Evolutionary conservation across 2,329 filamentous ascomycete genomes (phyloP), one percentile per base, ranked within the genome.

Genomic region (Corniculantispora saksenae): DNA sequence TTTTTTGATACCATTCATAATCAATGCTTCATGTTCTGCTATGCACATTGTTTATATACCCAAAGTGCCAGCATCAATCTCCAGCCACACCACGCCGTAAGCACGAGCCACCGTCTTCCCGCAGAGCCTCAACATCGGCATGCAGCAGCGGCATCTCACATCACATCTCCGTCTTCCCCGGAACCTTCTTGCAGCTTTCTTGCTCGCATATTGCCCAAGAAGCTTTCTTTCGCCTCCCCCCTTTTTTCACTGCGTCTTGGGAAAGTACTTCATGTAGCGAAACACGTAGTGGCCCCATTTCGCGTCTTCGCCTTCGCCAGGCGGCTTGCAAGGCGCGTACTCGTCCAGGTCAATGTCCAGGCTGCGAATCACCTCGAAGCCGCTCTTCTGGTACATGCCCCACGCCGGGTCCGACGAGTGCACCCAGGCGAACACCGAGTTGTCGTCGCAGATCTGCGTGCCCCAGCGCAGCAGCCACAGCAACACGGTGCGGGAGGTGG

Each of bases 211-310:
- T 55, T 29, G 27, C 47, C 23, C 32, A 5, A 32, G 32, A 10
- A 32, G 6, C 5, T 32, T 32, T 21, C 21, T 27, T 27, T n/a
- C n/a, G n/a, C n/a, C n/a, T n/a, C n/a, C n/a, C n/a, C n/a, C n/a
- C 45, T 4, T 15, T 32, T 32, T 35, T 19, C 32, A 6, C 17
- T 9, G 10, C 54, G 60, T 54, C 48, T 54, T 59, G 10, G 65
- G 67, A 29, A 71, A 61, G 50, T 73, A 72, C 64, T 71, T 71
- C 73, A 78, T 75, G 63, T 76, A 78, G 21, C 72, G 69, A 64
- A 76, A 77, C 3, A 72, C 71, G 65, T 77, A 78, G 29, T 69
- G 67, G 2, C 74, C 74, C 76, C 75, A 76, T 66, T 69, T 73
- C 7, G 69, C 71, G 15, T 65, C 67, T 5, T 65, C 66, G 2